A percentile compares a stretch with the other conserved stretches of the same genome.
Conservation (phyloP, 164 flowering plant species). For the Vitis riparia region DNA sequence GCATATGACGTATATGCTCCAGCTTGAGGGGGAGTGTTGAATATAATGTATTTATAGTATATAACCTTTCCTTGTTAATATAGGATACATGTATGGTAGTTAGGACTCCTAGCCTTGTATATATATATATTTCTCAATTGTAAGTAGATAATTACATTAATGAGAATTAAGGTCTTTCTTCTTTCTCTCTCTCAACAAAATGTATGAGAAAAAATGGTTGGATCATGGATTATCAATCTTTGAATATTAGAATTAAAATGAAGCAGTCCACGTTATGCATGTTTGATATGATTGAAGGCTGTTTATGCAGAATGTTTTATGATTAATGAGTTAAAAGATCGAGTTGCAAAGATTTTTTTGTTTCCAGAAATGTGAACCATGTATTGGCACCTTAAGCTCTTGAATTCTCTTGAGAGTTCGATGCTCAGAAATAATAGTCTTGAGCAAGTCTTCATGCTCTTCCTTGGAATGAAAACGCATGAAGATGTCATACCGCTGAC, state of each 20-base stretch:
- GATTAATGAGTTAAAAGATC: background rate
- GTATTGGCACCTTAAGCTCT: conserved; percentile 34
- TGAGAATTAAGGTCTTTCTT: too few species aligned
- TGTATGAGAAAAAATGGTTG: background rate
- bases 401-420: conserved; percentile 32
- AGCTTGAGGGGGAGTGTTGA: too few species aligned
- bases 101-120: too few species aligned
- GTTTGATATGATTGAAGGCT: background rate
- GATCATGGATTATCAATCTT: background rate
- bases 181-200: too few species aligned
- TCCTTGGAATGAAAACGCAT: conserved; percentile 48
- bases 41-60: too few species aligned
- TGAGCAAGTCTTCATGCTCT: conserved; percentile 40
- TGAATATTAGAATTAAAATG: background rate
- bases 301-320: background rate
- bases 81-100: too few species aligned
- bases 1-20: too few species aligned
- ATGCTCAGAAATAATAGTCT: conserved; percentile 29
- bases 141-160: too few species aligned
- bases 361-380: background rate
- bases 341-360: background rate
- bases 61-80: too few species aligned
- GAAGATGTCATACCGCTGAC: conserved; percentile 32
- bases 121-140: too few species aligned
- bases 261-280: background rate